Percentiles rank a stretch among this genome's conserved stretches.
Evolutionary conservation across 495 filamentous ascomycete species (phyloP).

Genomic region (Aspergillus baeticus): DNA sequence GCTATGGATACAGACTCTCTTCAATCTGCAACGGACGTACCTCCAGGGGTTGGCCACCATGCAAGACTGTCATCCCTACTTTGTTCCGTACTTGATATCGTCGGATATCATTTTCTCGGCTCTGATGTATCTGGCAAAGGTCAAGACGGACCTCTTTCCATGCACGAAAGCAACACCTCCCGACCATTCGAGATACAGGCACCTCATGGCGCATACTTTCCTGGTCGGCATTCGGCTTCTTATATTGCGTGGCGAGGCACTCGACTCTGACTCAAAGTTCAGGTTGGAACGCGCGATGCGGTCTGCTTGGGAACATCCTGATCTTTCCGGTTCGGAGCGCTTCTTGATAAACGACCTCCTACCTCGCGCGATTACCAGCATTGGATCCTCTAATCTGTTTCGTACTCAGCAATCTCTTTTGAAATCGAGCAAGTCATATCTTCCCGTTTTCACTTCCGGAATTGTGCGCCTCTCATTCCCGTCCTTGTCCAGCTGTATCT

Average conservation of each 20-base stretch:
- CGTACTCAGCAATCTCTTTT: constrained; percentile 3
- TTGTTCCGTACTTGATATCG: constrained; percentile 21
- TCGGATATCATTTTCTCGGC: constrained; percentile 23
- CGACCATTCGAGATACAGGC: constrained; percentile 18
- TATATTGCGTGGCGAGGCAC: constrained; percentile 20
- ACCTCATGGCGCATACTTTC: constrained; percentile 21
- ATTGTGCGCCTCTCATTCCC: constrained; percentile 17
- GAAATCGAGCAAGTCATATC: constrained; percentile 3
- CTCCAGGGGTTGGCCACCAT: constrained; percentile 19
- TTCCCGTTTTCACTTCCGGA: constrained; percentile 16
- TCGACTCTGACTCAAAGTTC: constrained; percentile 20
- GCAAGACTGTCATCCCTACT: constrained; percentile 20
- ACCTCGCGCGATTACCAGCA: constrained; percentile 18
- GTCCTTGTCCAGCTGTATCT: neutral
- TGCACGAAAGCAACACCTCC: constrained; percentile 10
- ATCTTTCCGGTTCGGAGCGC: constrained; percentile 21
- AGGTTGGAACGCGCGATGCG: constrained; percentile 25
- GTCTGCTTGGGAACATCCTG: constrained; percentile 25
- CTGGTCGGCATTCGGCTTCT: constrained; percentile 25
- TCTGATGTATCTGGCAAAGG: constrained; percentile 27
- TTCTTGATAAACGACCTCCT: constrained; percentile 23
- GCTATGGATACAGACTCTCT: constrained; percentile 30
- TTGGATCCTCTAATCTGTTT: constrained; percentile 17
- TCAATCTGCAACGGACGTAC: constrained; percentile 28
- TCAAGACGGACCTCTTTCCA: constrained; percentile 24